Evolutionary conservation across 495 filamentous ascomycete species (phyloP), one percentile per base, ranked within the genome.

Genomic region (Penicillium silybi): DNA sequence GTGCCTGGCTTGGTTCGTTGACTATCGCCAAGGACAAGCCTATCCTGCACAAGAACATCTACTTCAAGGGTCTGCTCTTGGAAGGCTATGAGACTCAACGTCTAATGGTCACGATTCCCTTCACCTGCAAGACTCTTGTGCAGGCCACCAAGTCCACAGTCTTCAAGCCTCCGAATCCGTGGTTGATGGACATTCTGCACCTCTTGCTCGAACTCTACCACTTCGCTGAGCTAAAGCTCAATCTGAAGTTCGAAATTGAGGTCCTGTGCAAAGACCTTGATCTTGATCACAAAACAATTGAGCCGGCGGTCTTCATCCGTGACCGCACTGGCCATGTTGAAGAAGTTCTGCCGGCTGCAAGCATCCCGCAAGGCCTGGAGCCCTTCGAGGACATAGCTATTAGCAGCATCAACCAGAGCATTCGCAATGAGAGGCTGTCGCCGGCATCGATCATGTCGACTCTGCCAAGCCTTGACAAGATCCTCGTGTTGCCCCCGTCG

Each of bases 181-280:
- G 93, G 93, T 54, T 95, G 50, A 92, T 97, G 89, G 93, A 97
- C 50, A 89, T 97, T 34, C 77, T 97, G 46, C 79, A 86, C 37
- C 72, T 96, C 13, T 77, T 99, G 43, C 85, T 93, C 46, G 93
- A 97, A 56, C 80, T 99, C 15, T 97, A 97, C 55, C 84, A 95
- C 53, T 85, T 83, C 60, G 89, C 88, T n/a, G 90, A 96, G 56
- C 69, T 97, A 39, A 97, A 96, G 65, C 78, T 97, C 37, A 96
- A 97, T 57, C 82, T 92, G 29, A 97, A 95, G 61, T 99, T 99
- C 57, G 93, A 97, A 65, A 97, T 99, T 56, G 93, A 99, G 66
- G 90, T 97, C 7, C 77, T 99, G 9, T 97, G 90, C 72, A 93
- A 90, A 64, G 90, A 89, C 23, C 75, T 99, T n/a, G 84, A 85